Evolutionary conservation across 192 early-diverging fungal genomes (phyloP), one percentile per base, ranked within the genome.

Genomic region (Mortierella antarctica): DNA sequence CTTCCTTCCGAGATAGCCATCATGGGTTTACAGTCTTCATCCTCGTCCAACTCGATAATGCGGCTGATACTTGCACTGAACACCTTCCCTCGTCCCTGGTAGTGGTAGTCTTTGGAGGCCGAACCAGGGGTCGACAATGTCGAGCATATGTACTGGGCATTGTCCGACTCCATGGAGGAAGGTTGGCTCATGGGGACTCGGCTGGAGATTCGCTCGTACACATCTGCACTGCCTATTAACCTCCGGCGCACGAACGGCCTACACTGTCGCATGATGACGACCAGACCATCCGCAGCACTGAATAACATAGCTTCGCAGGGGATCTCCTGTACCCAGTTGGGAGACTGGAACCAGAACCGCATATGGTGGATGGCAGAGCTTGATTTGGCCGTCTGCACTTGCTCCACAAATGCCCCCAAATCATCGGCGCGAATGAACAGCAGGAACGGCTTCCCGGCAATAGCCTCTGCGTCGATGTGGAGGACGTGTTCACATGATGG

Each of bases 271-370:
- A 66, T 4, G 65, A 66, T 51, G 12, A 44, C 53, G 5, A 66
- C 65, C 65, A 66, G 42, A 4, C 65, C 65, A 45, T 66, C 65
- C 17, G 65, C 42, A 17, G 51, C 53, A 55, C 65, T 53, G 55
- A 66, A 66, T 14, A 66, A 18, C 51, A 55, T 55, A 13, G 52
- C 53, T 20, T 66, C 65, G 8, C 51, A 20, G 5, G 65, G 65
- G 18, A 66, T 56, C 42, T 66, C 65, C 7, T 66, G 17, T 42
- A 42, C 23, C 15, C 15, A 55, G 14, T 42, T 17, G n/a, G 65
- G 65, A 8, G 65, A 66, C 53, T 66, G 65, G 53, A 66, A 66
- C 65, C 65, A 66, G 12, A 66, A 56, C 17, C 65, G 65, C 53
- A 66, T 66, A 47, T 74, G 63, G 2, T 62, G 56, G 42, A 74